A percentile compares a stretch with the other conserved stretches of the same genome.
Evolutionary conservation across 306 rosid genomes (phyloP).

Genomic region (Boehmeria nivea): DNA sequence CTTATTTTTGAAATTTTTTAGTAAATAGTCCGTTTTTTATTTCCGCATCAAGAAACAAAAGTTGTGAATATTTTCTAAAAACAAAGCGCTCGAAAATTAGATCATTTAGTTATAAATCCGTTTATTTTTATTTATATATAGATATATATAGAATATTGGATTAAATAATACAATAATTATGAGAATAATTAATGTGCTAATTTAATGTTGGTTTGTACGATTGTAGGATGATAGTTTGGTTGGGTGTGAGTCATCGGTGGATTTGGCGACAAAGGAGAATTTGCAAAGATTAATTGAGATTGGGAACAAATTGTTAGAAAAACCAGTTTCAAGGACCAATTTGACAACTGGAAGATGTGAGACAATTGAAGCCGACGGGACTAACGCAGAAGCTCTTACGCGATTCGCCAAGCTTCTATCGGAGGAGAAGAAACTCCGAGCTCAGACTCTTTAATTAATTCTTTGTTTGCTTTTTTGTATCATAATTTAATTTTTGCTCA

Average conservation of each 20-base stretch:
- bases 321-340: constrained; percentile 30
- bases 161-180: too few species aligned
- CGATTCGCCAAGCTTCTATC: constrained; percentile 25
- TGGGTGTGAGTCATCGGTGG: constrained; percentile 16
- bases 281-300: constrained; percentile 28
- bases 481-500: too few species aligned
- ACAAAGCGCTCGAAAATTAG: too few species aligned
- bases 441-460: too few species aligned
- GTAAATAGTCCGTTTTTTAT: too few species aligned
- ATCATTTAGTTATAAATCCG: background rate
- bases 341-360: constrained; percentile 34
- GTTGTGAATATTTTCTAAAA: too few species aligned
- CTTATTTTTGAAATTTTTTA: too few species aligned
- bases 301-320: constrained; percentile 28
- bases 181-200: too few species aligned
- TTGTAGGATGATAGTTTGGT: constrained; percentile 9
- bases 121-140: background rate
- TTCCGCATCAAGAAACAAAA: too few species aligned
- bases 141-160: too few species aligned
- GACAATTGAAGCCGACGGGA: constrained; percentile 21
- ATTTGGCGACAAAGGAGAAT: constrained; percentile 32
- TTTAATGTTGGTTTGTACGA: background rate
- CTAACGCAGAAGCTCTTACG: constrained; percentile 35
- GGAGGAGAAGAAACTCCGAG: constrained; percentile 19
- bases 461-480: too few species aligned